phyloP scores from a whole-genome alignment of 78 protist genomes.

The Chrysochromulina parva region DNA sequence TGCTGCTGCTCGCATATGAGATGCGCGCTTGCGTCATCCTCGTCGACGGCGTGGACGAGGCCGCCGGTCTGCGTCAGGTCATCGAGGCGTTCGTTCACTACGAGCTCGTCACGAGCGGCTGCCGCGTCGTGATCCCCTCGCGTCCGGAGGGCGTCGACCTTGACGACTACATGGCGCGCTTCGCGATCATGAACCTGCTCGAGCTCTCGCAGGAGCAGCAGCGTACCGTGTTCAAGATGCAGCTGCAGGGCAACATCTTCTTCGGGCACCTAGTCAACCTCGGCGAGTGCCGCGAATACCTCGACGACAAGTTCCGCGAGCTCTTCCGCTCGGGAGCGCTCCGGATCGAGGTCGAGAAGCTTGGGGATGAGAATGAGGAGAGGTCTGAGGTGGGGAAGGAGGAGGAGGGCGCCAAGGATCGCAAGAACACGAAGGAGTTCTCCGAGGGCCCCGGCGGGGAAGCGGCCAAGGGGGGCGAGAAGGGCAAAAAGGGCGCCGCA shows the following conservation, averaged over 20 bases:
- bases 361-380: no score
- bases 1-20: not conserved
- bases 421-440: no score
- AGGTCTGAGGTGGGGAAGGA: no score
- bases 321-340: no score
- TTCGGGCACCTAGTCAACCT: not conserved
- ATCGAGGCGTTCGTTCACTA: not conserved
- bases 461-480: no score
- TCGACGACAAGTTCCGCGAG: not conserved
- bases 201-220: not conserved
- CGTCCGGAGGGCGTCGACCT: not conserved
- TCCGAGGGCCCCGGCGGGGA: no score
- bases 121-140: not conserved
- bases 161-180: not conserved
- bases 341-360: no score
- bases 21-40: not conserved
- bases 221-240: not conserved
- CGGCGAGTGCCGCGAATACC: not conserved
- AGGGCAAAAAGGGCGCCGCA: no score
- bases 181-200: not conserved
- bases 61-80: not conserved
- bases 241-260: not conserved
- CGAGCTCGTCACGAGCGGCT: not conserved
- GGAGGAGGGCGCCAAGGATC: no score
- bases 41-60: not conserved